phyloP scores from a whole-genome alignment of 1,284 basidiomycete species.

The Pseudozyma tsukubaensis region DNA sequence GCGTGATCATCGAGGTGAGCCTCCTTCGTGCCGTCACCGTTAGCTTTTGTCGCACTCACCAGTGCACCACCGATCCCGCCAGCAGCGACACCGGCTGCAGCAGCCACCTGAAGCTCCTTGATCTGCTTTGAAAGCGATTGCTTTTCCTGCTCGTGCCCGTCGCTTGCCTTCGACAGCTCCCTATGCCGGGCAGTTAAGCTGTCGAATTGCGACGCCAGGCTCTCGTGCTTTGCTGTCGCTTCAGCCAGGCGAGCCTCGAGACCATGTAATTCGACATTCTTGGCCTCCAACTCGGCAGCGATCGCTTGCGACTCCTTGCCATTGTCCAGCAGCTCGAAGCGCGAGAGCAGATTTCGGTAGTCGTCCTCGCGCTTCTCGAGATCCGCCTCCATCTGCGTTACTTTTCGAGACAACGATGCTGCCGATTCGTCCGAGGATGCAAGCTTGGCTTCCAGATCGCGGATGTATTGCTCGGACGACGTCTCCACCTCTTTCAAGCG shows the following conservation, averaged over 20 bases:
- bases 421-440: slow-evolving; percentile 82
- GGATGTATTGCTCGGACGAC: slow-evolving; percentile 82
- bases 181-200: slow-evolving; percentile 31
- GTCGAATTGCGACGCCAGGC: slow-evolving; percentile 28
- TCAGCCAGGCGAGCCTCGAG: slow-evolving; percentile 74
- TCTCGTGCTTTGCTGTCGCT: slow-evolving; percentile 30
- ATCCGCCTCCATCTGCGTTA: slow-evolving; percentile 83
- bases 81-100: slow-evolving; percentile 25
- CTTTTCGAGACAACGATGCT: slow-evolving; percentile 76
- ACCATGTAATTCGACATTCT: slow-evolving; percentile 79
- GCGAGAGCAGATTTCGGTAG: slow-evolving; percentile 77
- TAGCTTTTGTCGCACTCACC: slow-evolving; percentile 8
- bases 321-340: slow-evolving; percentile 77
- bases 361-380: slow-evolving; percentile 77
- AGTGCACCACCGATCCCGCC: slow-evolving; percentile 22
- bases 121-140: slow-evolving; percentile 31
- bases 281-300: slow-evolving; percentile 79
- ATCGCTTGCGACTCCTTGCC: slow-evolving; percentile 62
- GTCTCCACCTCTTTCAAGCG: slow-evolving; percentile 81
- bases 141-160: slow-evolving; percentile 41
- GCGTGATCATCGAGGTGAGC: slow-evolving; percentile 1
- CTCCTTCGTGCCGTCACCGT: background rate
- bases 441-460: slow-evolving; percentile 86
- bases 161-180: slow-evolving; percentile 12
- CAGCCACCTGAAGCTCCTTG: slow-evolving; percentile 38